Percentiles rank a stretch among this genome's conserved stretches.
Conservation (phyloP, 2,329 filamentous ascomycete species). For the Aspergillus ustus region DNA sequence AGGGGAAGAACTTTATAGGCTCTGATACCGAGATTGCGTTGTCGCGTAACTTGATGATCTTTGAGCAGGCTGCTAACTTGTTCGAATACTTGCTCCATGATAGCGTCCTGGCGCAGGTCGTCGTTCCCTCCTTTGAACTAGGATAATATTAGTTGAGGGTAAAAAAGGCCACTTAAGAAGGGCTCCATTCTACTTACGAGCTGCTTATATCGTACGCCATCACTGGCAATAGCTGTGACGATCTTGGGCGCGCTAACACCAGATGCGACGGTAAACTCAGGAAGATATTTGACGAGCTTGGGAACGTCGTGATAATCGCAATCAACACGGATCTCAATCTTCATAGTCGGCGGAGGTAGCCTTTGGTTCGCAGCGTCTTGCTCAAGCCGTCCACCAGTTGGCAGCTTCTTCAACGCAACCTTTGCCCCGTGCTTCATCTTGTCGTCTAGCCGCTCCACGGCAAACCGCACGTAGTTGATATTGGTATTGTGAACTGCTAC, state of each 20-base stretch:
- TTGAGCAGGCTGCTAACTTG: slow-evolving; percentile 90
- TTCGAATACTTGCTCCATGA: slow-evolving; percentile 99
- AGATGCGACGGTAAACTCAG: slow-evolving; percentile 80
- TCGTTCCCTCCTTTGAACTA: slow-evolving; percentile 92
- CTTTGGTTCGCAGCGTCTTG: slow-evolving; percentile 66
- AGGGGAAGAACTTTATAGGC: slow-evolving; percentile 97
- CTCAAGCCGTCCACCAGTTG: slow-evolving; percentile 66
- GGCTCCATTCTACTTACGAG: slow-evolving; percentile 57
- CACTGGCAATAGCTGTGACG: slow-evolving; percentile 76
- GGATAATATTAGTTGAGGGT: slow-evolving; percentile 19
- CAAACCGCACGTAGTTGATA: slow-evolving; percentile 61
- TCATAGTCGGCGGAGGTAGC: slow-evolving; percentile 88
- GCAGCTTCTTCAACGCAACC: slow-evolving; percentile 65
- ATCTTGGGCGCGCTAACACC: slow-evolving; percentile 95
- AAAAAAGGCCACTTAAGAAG: background rate
- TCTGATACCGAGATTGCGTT: slow-evolving; percentile 85
- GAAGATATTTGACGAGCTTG: slow-evolving; percentile 71
- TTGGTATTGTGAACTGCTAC: slow-evolving; percentile 74
- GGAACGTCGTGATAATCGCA: slow-evolving; percentile 79
- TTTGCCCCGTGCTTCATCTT: slow-evolving; percentile 71
- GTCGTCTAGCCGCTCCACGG: slow-evolving; percentile 55
- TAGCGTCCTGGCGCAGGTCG: slow-evolving; percentile 94
- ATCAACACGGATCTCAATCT: slow-evolving; percentile 73
- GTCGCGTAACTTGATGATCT: slow-evolving; percentile 82
- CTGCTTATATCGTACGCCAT: slow-evolving; percentile 83